Conservation (phyloP, 495 filamentous ascomycete species). For the Aspergillus sclerotioniger region DNA sequence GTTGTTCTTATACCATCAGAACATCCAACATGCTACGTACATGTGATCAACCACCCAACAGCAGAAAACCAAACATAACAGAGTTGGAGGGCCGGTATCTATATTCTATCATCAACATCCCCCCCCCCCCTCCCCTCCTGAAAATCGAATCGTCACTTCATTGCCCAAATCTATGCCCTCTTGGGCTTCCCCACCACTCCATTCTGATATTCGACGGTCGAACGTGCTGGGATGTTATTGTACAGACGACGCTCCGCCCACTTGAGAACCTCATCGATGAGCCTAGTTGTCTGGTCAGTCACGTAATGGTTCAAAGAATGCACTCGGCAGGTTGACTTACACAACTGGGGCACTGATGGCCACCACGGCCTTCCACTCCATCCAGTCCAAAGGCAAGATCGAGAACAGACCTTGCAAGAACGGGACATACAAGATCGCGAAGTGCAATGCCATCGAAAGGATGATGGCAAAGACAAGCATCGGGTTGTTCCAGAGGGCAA, state of each 20-base stretch:
- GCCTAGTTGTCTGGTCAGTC: constrained; percentile 43
- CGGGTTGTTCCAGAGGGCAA: constrained; percentile 95
- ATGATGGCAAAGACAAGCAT: constrained; percentile 92
- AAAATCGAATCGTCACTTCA: constrained; percentile 24
- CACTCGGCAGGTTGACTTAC: constrained; percentile 54
- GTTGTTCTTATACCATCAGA: constrained; percentile 13
- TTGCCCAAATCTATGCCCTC: constrained; percentile 31
- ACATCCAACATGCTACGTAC: constrained; percentile 20
- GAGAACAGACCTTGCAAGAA: constrained; percentile 86
- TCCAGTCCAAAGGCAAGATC: constrained; percentile 83
- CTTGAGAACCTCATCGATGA: constrained; percentile 91
- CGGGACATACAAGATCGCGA: constrained; percentile 88
- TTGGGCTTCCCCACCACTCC: constrained; percentile 40
- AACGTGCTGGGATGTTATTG: constrained; percentile 30
- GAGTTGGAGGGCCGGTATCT: constrained; percentile 16
- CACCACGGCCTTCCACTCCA: constrained; percentile 91
- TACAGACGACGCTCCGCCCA: constrained; percentile 68
- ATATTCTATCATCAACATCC: constrained; percentile 28
- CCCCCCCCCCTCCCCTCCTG: constrained; percentile 9
- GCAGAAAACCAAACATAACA: constrained; percentile 10
- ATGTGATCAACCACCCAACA: constrained; percentile 18
- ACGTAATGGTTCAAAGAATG: constrained; percentile 4
- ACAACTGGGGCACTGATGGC: constrained; percentile 89
- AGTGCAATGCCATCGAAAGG: constrained; percentile 95
- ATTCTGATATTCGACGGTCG: constrained; percentile 25